Percentiles rank a stretch among this genome's conserved stretches.
Conservation (phyloP, 2,329 filamentous ascomycete genomes). For the Apiospora saccharicola region DNA sequence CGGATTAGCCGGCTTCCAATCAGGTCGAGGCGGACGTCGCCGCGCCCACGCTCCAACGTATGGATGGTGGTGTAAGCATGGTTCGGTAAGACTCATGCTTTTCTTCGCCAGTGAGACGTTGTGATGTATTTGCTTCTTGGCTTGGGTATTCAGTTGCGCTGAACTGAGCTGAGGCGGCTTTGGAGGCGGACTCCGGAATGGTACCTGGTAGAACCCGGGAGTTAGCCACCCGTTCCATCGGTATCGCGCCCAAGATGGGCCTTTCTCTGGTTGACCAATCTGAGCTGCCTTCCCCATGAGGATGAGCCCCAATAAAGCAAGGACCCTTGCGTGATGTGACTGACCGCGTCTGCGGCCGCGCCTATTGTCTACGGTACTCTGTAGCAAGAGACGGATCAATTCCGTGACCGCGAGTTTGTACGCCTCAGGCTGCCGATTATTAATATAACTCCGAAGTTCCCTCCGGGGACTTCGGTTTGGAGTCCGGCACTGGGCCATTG, state of each 20-base stretch:
- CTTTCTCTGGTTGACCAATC: neutral
- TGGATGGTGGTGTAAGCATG: neutral
- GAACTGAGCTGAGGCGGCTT: neutral
- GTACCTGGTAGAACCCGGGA: neutral
- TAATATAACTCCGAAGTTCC: neutral
- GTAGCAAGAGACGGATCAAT: no score
- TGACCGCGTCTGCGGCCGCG: neutral
- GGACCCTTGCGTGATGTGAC: neutral
- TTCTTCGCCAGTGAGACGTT: neutral
- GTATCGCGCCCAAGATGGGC: neutral
- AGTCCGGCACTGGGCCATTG: neutral
- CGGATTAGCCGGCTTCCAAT: conserved; percentile 6
- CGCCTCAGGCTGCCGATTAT: neutral
- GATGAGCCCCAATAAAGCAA: neutral
- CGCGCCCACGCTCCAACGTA: neutral
- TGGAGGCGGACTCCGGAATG: neutral
- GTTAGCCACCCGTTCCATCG: neutral
- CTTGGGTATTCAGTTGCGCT: no score
- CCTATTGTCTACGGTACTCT: neutral
- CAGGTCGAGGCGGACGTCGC: neutral
- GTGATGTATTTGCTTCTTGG: no score
- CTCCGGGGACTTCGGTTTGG: neutral
- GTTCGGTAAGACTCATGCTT: neutral
- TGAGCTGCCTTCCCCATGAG: neutral
- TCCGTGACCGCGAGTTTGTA: neutral